Conservation (phyloP, 2,329 filamentous ascomycete genomes). For the Sclerotinia sclerotiorum region DNA sequence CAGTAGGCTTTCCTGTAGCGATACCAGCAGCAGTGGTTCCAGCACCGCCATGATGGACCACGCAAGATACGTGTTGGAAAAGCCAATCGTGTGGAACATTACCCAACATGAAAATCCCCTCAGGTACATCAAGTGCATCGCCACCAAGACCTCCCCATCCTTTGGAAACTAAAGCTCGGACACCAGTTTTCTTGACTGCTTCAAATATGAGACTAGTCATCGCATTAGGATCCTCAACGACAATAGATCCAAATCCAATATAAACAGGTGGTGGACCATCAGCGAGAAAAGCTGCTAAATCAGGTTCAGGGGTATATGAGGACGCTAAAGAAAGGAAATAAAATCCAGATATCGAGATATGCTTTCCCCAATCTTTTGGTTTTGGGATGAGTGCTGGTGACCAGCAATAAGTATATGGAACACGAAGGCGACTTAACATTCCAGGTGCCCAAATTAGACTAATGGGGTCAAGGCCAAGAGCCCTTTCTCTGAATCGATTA, state of each 20-base stretch:
- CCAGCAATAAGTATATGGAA: slow-evolving; percentile 91
- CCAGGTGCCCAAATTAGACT: slow-evolving; percentile 82
- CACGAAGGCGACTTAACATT: slow-evolving; percentile 69
- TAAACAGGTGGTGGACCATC: slow-evolving; percentile 73
- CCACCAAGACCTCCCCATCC: slow-evolving; percentile 85
- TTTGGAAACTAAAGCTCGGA: slow-evolving; percentile 80
- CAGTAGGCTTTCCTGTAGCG: slow-evolving; percentile 73
- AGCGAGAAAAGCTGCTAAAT: slow-evolving; percentile 65
- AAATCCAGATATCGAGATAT: slow-evolving; percentile 75
- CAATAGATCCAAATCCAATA: slow-evolving; percentile 81
- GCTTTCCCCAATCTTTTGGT: slow-evolving; percentile 70
- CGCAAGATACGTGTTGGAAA: slow-evolving; percentile 75
- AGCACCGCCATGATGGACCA: slow-evolving; percentile 85
- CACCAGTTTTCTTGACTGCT: slow-evolving; percentile 63
- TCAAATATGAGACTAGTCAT: slow-evolving; percentile 73
- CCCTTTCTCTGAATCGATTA: slow-evolving; percentile 77
- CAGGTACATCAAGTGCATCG: slow-evolving; percentile 66
- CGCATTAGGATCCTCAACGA: slow-evolving; percentile 71
- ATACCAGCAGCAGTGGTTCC: slow-evolving; percentile 89
- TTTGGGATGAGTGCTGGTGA: slow-evolving; percentile 78
- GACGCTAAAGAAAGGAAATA: slow-evolving; percentile 70
- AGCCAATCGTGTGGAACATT: slow-evolving; percentile 90
- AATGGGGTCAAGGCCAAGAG: slow-evolving; percentile 72
- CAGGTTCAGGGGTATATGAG: slow-evolving; percentile 63
- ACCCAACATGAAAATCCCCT: slow-evolving; percentile 78